Evolutionary conservation across 2,329 filamentous ascomycete genomes (phyloP), one percentile per base, ranked within the genome.

Genomic region (Colletotrichum sp.): DNA sequence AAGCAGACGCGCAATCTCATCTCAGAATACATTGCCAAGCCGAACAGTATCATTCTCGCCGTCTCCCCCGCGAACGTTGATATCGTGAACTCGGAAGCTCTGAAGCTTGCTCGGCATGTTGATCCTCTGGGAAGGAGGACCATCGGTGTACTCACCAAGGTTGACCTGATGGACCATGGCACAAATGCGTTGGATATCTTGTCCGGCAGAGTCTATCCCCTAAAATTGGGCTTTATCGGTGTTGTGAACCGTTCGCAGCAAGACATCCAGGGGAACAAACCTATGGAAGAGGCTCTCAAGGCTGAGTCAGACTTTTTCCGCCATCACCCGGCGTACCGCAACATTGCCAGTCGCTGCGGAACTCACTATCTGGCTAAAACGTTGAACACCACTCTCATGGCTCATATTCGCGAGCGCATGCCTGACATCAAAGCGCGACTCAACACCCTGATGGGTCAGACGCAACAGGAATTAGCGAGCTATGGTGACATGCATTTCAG

Each of bases 391-490:
- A 99, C 97, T 15, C 90, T 99, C 78, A 99, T 99, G 97, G 88
- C 93, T 26, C 97, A 99, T 83, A 99, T 99, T 82, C 94, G 97
- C 77, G 97, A 99, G 84, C 93, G 97, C 63, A 88, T 99, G 80
- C 97, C 97, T 34, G 97, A 99, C 84, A 99, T 99, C 88, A 99
- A 99, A 87, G 97, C 97, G 66, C 93, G 97, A 71, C 90, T 99
- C 77, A 99, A 99, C 85, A 99, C 97, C 1, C 88, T 99, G 68
- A 99, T 99, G 97, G 97, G 97, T n/a, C 97, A 99, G 86, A 99
- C 97, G 65, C 97, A 99, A 83, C 97, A 99, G 87, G 97, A 99
- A 85, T 90, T 99, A 73, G 97, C 97, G 59, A 98, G 96, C 85
- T 99, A 99, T 83, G 97, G 97, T 49, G 98, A 99, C 83, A 98